A percentile compares a stretch with the other conserved stretches of the same genome.
These are phyloP conservation scores for Chlamydomonas schloesseri DNA, from an alignment of 139 green algal genomes.

Conservation along the genomic window DNA sequence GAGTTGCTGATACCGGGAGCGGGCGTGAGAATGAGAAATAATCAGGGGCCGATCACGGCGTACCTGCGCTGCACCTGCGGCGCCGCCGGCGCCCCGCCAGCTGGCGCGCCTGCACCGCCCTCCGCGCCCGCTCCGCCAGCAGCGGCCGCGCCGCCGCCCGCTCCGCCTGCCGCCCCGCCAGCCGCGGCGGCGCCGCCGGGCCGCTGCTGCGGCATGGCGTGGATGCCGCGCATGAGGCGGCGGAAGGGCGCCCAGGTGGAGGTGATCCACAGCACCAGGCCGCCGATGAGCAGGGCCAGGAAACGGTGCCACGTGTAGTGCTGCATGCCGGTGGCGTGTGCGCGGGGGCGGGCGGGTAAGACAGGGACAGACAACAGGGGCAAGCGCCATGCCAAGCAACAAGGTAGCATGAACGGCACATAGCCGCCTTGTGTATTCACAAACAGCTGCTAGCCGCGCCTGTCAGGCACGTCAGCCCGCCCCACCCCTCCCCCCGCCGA, in stretches of 20 bases:
- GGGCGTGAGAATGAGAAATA: too few relatives aligned
- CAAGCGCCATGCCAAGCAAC: too few relatives aligned
- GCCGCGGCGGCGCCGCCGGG: not conserved
- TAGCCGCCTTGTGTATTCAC: too few relatives aligned
- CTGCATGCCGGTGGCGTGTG: slow-evolving; percentile 54
- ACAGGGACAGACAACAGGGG: not conserved
- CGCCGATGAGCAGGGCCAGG: slow-evolving; percentile 65
- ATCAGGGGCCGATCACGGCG: too few relatives aligned
- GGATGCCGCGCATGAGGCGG: slow-evolving; percentile 46
- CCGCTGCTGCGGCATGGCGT: slow-evolving; percentile 17
- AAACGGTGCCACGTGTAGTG: slow-evolving; percentile 80
- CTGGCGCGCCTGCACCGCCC: slow-evolving; percentile 14
- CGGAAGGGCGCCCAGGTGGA: slow-evolving; percentile 66
- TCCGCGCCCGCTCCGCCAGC: not conserved
- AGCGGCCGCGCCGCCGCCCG: slow-evolving; percentile 10
- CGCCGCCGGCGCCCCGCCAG: not conserved
- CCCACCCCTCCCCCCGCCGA: too few relatives aligned
- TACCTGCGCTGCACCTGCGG: slow-evolving; percentile 9
- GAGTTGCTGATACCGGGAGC: too few relatives aligned
- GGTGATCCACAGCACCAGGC: slow-evolving; percentile 69
- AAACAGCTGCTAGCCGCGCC: too few relatives aligned
- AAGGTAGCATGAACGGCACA: too few relatives aligned
- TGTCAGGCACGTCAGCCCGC: too few relatives aligned
- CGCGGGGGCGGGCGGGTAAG: not conserved
- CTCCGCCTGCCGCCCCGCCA: not conserved